phyloP scores from a whole-genome alignment of 495 filamentous ascomycete genomes.

The Penicillium egyptiacum region DNA sequence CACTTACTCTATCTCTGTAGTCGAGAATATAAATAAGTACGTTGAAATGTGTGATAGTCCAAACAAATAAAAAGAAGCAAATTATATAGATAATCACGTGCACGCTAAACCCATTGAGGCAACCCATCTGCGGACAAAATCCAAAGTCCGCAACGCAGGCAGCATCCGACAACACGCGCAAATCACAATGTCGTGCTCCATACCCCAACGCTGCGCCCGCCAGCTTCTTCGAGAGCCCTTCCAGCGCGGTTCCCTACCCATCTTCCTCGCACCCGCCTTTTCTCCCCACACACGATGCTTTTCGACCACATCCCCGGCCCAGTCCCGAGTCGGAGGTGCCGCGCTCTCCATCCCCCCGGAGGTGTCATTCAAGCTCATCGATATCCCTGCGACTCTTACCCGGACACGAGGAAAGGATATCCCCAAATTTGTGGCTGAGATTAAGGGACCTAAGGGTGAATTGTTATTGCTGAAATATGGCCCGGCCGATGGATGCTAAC shows the following conservation, averaged over 20 bases:
- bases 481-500: conserved; percentile 2
- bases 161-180: conserved; percentile 26
- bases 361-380: conserved; percentile 66
- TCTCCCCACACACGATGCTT: conserved; percentile 62
- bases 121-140: conserved; percentile 37
- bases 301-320: conserved; percentile 61
- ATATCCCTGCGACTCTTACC: conserved; percentile 52
- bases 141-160: conserved; percentile 32
- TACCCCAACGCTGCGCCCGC: conserved; percentile 43
- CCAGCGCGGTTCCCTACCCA: conserved; percentile 50
- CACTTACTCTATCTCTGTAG: background rate
- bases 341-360: conserved; percentile 81
- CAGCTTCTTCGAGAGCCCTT: conserved; percentile 42
- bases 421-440: conserved; percentile 58
- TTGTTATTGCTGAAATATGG: conserved; percentile 11
- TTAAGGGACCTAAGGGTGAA: conserved; percentile 74
- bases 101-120: conserved; percentile 33
- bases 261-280: conserved; percentile 76
- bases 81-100: conserved; percentile 30
- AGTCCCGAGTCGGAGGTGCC: conserved; percentile 81
- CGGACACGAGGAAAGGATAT: conserved; percentile 55
- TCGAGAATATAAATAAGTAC: background rate
- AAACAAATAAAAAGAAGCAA: background rate
- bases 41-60: background rate
- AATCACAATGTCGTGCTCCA: conserved; percentile 35